Conservation (phyloP, 768 basidiomycete species). For the Panaeolus papilionaceus region DNA sequence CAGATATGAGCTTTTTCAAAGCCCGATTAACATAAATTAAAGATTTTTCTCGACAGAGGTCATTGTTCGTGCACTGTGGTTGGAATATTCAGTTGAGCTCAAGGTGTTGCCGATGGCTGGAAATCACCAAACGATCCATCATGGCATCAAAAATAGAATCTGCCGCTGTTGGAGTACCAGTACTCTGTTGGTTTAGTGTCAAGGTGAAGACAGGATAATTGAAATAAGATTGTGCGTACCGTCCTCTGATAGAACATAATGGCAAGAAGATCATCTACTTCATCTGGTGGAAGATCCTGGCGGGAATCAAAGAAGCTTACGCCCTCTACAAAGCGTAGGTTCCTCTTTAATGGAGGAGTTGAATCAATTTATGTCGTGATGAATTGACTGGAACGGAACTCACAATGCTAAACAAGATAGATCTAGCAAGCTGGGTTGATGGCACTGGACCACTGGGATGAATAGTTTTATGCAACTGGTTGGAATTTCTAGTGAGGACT, state of each 20-base stretch:
- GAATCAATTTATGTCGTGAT: neutral
- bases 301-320: slow-evolving; percentile 2
- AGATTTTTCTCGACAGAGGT: slow-evolving; percentile 6
- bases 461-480: neutral
- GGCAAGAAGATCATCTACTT: slow-evolving; percentile 3
- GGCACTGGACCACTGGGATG: slow-evolving; percentile 1
- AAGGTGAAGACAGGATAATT: neutral
- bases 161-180: neutral
- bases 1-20: slow-evolving; percentile 2
- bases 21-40: slow-evolving; percentile 6
- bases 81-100: neutral
- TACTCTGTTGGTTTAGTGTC: neutral
- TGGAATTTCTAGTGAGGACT: neutral
- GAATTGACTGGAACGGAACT: neutral
- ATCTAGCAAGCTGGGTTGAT: slow-evolving; percentile 5
- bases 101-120: neutral
- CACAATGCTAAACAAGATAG: slow-evolving; percentile 9
- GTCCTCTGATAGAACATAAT: slow-evolving; percentile 4
- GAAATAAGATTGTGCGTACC: neutral
- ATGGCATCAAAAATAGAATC: neutral
- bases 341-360: neutral
- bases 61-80: slow-evolving; percentile 7
- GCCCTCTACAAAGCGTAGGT: slow-evolving; percentile 2
- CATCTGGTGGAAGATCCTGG: neutral
- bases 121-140: neutral